Evolutionary conservation across 2,329 filamentous ascomycete genomes (phyloP).

Genomic region (Hyphodiscus sp.): DNA sequence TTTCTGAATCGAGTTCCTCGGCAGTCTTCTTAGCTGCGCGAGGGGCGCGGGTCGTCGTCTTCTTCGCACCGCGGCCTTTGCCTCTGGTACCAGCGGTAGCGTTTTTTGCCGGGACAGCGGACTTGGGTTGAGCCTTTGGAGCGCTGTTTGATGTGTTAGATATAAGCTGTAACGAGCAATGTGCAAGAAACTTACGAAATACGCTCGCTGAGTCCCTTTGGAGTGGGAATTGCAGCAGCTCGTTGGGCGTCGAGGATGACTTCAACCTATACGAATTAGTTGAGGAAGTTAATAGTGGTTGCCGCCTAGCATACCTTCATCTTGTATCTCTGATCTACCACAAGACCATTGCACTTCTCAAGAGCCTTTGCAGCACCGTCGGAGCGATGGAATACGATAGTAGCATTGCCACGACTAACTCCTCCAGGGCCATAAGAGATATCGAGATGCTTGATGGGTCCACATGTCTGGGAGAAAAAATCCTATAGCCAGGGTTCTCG

Average conservation of each 20-base stretch:
- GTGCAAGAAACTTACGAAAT: constrained; percentile 54
- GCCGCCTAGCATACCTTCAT: constrained; percentile 61
- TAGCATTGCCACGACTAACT: constrained; percentile 85
- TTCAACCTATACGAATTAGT: constrained; percentile 57
- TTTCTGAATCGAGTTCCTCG: constrained; percentile 94
- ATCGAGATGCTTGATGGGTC: constrained; percentile 83
- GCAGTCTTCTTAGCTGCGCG: constrained; percentile 79
- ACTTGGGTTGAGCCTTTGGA: constrained; percentile 72
- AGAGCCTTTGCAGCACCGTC: constrained; percentile 82
- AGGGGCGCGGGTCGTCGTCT: constrained; percentile 36
- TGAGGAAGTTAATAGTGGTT: background rate
- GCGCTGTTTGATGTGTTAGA: constrained; percentile 37
- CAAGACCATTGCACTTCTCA: constrained; percentile 75
- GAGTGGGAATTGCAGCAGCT: constrained; percentile 59
- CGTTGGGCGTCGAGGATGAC: constrained; percentile 74
- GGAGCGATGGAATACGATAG: constrained; percentile 75
- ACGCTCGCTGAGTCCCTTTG: constrained; percentile 77
- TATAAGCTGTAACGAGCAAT: background rate
- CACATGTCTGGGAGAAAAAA: constrained; percentile 85
- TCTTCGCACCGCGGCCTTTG: constrained; percentile 39
- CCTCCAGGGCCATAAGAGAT: constrained; percentile 91
- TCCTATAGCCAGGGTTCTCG: constrained; percentile 68
- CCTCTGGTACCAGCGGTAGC: constrained; percentile 47
- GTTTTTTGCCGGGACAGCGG: constrained; percentile 68
- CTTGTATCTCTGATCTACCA: constrained; percentile 77